A percentile compares a stretch with the other conserved stretches of the same genome.
Evolutionary conservation across 2,329 filamentous ascomycete genomes (phyloP).

Genomic region (Hypomyces rosellus): DNA sequence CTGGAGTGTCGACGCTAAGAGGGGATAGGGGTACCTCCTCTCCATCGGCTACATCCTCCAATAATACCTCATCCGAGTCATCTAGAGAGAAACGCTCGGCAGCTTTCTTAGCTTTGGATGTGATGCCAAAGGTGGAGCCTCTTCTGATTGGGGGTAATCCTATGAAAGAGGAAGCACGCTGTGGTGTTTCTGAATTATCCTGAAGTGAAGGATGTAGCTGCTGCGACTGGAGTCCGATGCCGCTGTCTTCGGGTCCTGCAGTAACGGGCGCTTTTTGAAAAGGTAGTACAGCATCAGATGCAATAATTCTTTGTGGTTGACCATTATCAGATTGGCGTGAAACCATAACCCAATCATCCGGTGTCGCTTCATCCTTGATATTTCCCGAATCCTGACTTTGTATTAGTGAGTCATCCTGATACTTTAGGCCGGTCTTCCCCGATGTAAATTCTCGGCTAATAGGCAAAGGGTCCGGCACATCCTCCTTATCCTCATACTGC

Average conservation of each 20-base stretch:
- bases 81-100: constrained; percentile 26
- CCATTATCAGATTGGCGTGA: constrained; percentile 17
- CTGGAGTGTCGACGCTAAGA: not conserved
- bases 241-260: constrained; percentile 6
- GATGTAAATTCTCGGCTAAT: too few relatives aligned
- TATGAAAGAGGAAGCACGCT: constrained; percentile 46
- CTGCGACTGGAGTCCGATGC: constrained; percentile 14
- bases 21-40: not conserved
- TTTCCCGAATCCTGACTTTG: not conserved
- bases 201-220: constrained; percentile 3
- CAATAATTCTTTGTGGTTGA: constrained; percentile 2
- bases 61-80: too few relatives aligned
- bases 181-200: constrained; percentile 22
- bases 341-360: constrained; percentile 28
- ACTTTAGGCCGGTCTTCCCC: too few relatives aligned
- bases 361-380: constrained; percentile 1
- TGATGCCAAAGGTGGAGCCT: constrained; percentile 49
- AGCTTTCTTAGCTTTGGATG: constrained; percentile 27
- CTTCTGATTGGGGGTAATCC: constrained; percentile 54
- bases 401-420: not conserved
- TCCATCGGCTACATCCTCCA: not conserved
- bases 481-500: not conserved
- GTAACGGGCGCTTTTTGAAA: not conserved
- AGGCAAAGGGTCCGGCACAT: too few relatives aligned
- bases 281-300: not conserved